Base-by-base conservation (phyloP, 352 stramenopile species). In the Achlya hypogyna region DNA sequence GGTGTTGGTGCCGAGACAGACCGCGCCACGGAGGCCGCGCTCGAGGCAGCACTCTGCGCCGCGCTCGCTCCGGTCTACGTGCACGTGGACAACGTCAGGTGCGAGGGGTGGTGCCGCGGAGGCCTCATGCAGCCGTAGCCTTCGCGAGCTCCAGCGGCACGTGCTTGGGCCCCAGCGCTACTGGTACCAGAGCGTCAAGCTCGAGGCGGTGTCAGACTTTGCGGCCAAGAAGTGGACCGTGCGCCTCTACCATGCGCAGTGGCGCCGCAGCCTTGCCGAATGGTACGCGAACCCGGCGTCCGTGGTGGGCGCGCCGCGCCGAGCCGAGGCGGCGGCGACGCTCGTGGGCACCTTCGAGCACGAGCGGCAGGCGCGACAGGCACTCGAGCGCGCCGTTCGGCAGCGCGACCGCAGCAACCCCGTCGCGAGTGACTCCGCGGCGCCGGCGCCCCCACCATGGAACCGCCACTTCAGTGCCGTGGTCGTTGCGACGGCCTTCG, bases 141-240 rank as follows among this genome's bases (percentile, higher is more conserved):
- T 73, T n/a, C 73, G 74, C 1, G 71, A 76, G 34, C 51, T 93
- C 34, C 84, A 93, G 67, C 82, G 81, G 23, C 71, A 71, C 22
- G 59, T 91, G 4, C 60, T 91, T 0, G 84, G 84, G 8, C 70
- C 77, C 1, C 82, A 74, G 25, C 71, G 78, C 65, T 93, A 90
- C 66, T 91, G 84, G 82, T 84, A 78, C 45, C 71, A 76, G 1
- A 79, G 67, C 2, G 62, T 93, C 1, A 90, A 89, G 51, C 82
- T 86, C 63, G 81, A 90, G 43, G 83, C 84, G 34, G 69, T 52
- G n/a, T 71, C 70, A 28, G 20, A 25, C 5, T 16, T 60, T 18
- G 18, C 40, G 25, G 38, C 49, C 22, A 82, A 81, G 60, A 75
- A 74, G 27, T 92, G 84, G 84, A 74, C 86, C 42, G 81, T 77